Evolutionary conservation across 352 stramenopile species (phyloP).

Genomic region (Thalassiosira livingstoniorum): DNA sequence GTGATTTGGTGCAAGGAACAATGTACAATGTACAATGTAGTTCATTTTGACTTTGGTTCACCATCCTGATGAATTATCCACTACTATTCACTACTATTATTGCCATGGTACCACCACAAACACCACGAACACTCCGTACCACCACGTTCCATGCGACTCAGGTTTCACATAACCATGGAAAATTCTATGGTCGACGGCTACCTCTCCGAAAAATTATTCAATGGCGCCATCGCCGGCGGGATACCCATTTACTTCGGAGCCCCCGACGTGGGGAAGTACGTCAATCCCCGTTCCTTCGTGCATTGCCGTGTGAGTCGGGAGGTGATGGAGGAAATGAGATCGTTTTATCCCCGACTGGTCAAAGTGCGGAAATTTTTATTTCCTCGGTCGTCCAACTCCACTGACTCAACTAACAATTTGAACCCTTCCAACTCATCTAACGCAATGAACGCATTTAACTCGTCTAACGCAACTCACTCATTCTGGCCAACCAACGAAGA

Average conservation of each 20-base stretch:
- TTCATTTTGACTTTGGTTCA: too few relatives aligned
- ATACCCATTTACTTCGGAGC: slow-evolving; percentile 32
- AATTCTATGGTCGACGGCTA: slow-evolving; percentile 25
- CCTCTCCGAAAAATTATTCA: slow-evolving; percentile 38
- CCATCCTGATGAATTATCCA: too few relatives aligned
- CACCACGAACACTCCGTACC: too few relatives aligned
- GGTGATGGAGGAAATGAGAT: slow-evolving; percentile 28
- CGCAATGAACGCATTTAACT: too few relatives aligned
- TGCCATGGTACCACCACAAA: too few relatives aligned
- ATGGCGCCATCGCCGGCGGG: slow-evolving; percentile 2
- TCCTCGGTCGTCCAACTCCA: too few relatives aligned
- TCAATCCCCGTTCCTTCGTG: slow-evolving; percentile 24
- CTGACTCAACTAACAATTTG: too few relatives aligned
- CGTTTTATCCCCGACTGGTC: slow-evolving; percentile 8
- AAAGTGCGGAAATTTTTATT: slow-evolving; percentile 23
- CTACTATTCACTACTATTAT: too few relatives aligned
- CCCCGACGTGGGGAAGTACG: slow-evolving; percentile 14
- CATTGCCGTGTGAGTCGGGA: slow-evolving; percentile 19
- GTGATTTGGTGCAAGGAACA: too few relatives aligned
- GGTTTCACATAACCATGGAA: slow-evolving; percentile 37
- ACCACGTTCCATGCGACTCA: too few relatives aligned
- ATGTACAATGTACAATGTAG: too few relatives aligned
- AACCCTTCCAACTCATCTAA: too few relatives aligned
- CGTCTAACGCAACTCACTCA: background rate
- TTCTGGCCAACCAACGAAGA: slow-evolving; percentile 24